Percentiles rank a stretch among this genome's conserved stretches.
These are phyloP conservation scores for Plasmodium sp. DNA, from an alignment of 169 alveolate genomes.

Conservation along the genomic window DNA sequence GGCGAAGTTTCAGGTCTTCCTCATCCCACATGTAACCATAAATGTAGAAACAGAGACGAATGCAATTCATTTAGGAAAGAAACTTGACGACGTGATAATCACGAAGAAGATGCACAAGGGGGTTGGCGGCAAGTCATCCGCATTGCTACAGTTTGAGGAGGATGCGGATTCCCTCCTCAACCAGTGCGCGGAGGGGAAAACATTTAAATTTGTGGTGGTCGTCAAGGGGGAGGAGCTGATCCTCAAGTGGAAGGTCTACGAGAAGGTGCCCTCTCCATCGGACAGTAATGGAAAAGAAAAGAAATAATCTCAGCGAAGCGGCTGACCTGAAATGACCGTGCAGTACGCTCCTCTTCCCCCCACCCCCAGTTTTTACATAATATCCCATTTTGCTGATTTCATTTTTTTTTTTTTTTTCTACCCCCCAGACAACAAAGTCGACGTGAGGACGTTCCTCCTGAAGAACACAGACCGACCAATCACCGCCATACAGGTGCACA, in stretches of 20 bases:
- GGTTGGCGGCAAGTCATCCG: background rate
- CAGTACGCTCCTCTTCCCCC: background rate
- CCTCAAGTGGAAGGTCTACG: conserved; percentile 33
- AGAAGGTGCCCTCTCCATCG: background rate
- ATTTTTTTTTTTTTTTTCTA: background rate
- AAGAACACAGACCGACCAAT: background rate
- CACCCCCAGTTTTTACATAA: background rate
- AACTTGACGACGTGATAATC: background rate
- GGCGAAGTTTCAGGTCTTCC: background rate
- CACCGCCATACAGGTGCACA: conserved; percentile 26
- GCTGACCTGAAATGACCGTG: background rate
- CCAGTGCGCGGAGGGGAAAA: background rate
- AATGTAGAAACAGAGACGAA: background rate
- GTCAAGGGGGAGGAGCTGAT: background rate
- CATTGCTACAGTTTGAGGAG: background rate
- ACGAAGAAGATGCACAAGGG: background rate
- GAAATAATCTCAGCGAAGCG: background rate
- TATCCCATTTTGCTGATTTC: background rate
- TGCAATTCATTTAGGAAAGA: background rate
- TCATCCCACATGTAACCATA: background rate
- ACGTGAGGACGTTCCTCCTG: background rate
- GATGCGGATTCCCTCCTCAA: background rate
- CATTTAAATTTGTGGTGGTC: background rate
- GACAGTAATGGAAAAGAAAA: background rate
- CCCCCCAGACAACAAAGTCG: background rate